Evolutionary conservation across 306 rosid species (phyloP).

Genomic region (Cucumis hystrix): DNA sequence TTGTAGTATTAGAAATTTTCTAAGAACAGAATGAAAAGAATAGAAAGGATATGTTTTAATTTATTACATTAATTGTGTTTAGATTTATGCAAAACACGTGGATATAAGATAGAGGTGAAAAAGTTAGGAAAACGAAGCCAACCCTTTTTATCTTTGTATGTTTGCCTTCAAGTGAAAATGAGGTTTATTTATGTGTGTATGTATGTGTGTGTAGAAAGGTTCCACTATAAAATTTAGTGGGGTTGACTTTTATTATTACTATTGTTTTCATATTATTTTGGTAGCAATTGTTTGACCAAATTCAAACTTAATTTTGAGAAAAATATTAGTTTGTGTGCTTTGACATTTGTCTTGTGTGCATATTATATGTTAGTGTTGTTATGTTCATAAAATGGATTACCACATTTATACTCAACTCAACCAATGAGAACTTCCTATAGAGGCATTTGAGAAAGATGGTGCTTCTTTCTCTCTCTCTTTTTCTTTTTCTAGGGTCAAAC

Average conservation of each 20-base stretch:
- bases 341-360: not conserved
- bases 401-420: constrained; percentile 5
- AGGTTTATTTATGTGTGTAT: too few relatives aligned
- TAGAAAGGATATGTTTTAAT: not conserved
- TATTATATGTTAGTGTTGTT: not conserved
- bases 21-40: too few relatives aligned
- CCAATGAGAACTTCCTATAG: not conserved
- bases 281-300: not conserved
- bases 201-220: not conserved
- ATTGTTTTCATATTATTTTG: too few relatives aligned
- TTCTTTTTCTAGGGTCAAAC: not conserved
- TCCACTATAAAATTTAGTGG: constrained; percentile 6
- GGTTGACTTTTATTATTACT: not conserved
- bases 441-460: not conserved
- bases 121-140: not conserved
- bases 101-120: not conserved
- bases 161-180: constrained; percentile 20
- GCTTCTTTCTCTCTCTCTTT: not conserved
- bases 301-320: not conserved
- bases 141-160: not conserved
- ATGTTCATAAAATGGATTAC: not conserved
- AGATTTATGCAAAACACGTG: constrained; percentile 25
- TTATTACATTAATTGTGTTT: not conserved
- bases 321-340: not conserved
- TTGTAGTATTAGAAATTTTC: too few relatives aligned